Conservation (phyloP, 805 yeast genomes). For the Saccharomycopsis olivae region DNA sequence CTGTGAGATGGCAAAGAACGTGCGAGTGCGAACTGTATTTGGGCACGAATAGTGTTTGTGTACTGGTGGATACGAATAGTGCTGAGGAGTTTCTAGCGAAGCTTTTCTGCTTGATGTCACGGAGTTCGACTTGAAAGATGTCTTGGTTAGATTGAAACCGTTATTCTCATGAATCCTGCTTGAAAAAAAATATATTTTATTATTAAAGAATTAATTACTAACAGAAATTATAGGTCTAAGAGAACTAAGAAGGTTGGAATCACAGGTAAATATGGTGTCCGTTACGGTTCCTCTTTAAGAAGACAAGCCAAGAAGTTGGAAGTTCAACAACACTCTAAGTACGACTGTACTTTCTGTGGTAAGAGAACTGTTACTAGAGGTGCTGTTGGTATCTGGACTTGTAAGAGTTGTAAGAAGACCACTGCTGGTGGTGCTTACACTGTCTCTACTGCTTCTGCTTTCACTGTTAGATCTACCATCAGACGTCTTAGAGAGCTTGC, state of each 20-base stretch:
- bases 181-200: too few species aligned
- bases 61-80: too few species aligned
- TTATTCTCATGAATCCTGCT: too few species aligned
- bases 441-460: slow-evolving; percentile 98
- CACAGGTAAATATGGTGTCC: slow-evolving; percentile 99
- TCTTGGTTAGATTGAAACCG: too few species aligned
- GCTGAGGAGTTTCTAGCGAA: too few species aligned
- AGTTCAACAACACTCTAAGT: slow-evolving; percentile 97
- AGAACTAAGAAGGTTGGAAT: slow-evolving; percentile 99
- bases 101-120: too few species aligned
- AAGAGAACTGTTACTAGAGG: slow-evolving; percentile 96
- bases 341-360: slow-evolving; percentile 99
- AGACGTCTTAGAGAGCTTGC: slow-evolving; percentile 99
- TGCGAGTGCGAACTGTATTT: too few species aligned
- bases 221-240: slow-evolving; percentile 72
- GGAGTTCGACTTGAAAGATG: too few species aligned
- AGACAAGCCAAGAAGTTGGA: slow-evolving; percentile 99
- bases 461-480: slow-evolving; percentile 99
- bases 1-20: too few species aligned
- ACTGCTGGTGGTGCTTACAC: slow-evolving; percentile 99
- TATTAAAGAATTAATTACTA: too few species aligned
- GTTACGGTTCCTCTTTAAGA: slow-evolving; percentile 99
- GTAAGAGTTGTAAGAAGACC: slow-evolving; percentile 90
- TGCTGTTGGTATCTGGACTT: slow-evolving; percentile 98
- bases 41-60: too few species aligned